Conservation (phyloP, 495 filamentous ascomycete genomes). For the Penicilliopsis zonata region DNA sequence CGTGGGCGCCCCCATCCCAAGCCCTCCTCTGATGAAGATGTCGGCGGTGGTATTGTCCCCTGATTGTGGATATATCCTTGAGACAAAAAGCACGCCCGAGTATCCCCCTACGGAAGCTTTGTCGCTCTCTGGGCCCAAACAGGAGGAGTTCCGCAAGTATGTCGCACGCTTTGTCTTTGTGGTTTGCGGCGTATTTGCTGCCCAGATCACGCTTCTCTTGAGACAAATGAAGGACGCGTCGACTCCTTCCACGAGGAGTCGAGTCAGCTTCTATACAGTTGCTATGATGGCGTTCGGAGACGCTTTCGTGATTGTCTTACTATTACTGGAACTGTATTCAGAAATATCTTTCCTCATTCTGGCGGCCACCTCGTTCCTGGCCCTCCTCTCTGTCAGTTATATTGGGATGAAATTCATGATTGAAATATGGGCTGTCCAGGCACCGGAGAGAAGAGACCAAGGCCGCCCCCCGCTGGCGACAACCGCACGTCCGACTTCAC, state of each 20-base stretch:
- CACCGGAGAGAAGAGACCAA: conserved; percentile 59
- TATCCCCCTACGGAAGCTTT: conserved; percentile 48
- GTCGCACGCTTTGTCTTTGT: conserved; percentile 56
- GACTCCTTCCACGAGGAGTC: conserved; percentile 86
- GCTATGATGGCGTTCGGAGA: conserved; percentile 81
- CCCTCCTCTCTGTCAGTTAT: conserved; percentile 58
- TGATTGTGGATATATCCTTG: conserved; percentile 85
- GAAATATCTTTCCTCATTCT: conserved; percentile 59
- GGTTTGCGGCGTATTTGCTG: conserved; percentile 50
- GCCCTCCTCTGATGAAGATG: conserved; percentile 60
- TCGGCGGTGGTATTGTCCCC: conserved; percentile 84
- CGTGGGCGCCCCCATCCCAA: conserved; percentile 61
- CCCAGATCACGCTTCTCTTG: conserved; percentile 64
- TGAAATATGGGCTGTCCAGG: conserved; percentile 80
- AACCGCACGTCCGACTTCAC: conserved; percentile 24
- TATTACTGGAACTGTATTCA: conserved; percentile 51
- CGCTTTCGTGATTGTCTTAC: conserved; percentile 52
- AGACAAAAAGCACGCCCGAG: conserved; percentile 71
- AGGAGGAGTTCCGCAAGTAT: conserved; percentile 57
- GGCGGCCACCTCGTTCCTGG: conserved; percentile 55
- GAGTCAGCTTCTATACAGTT: conserved; percentile 82
- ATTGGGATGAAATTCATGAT: conserved; percentile 76
- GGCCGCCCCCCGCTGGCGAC: conserved; percentile 19
- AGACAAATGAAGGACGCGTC: conserved; percentile 82
- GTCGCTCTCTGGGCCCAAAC: conserved; percentile 67